A percentile compares a stretch with the other conserved stretches of the same genome.
These are phyloP conservation scores for Pseudocercospora macadamiae DNA, from an alignment of 2,329 filamentous ascomycete species.

Conservation along the genomic window DNA sequence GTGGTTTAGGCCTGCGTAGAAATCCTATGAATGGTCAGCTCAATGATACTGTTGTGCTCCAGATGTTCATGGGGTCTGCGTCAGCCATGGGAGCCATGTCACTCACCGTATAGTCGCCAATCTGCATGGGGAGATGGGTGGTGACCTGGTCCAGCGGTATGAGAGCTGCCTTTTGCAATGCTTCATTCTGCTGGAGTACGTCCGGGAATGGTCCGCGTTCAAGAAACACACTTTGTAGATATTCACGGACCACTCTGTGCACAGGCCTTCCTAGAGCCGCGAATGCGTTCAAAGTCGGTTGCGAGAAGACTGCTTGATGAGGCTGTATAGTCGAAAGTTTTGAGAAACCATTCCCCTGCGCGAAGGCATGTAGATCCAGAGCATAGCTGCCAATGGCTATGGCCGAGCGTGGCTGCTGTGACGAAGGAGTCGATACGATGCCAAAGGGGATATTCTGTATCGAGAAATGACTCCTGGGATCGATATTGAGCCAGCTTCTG, in stretches of 20 bases:
- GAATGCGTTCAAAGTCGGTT: slow-evolving; percentile 71
- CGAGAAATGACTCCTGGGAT: slow-evolving; percentile 68
- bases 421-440: slow-evolving; percentile 68
- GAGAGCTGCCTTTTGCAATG: slow-evolving; percentile 61
- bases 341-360: slow-evolving; percentile 62
- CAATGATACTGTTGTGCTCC: background rate
- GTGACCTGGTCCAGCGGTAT: slow-evolving; percentile 62
- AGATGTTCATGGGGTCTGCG: background rate
- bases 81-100: background rate
- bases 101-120: slow-evolving; percentile 67
- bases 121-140: slow-evolving; percentile 73
- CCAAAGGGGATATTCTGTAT: slow-evolving; percentile 82
- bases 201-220: slow-evolving; percentile 62
- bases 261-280: slow-evolving; percentile 70
- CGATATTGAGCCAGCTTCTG: slow-evolving; percentile 63
- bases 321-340: slow-evolving; percentile 60
- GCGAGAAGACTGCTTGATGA: slow-evolving; percentile 64
- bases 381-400: slow-evolving; percentile 74
- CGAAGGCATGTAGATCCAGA: slow-evolving; percentile 68
- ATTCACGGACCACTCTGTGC: slow-evolving; percentile 69
- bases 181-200: slow-evolving; percentile 64
- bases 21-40: slow-evolving; percentile 61
- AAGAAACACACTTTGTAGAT: slow-evolving; percentile 69
- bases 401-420: slow-evolving; percentile 63
- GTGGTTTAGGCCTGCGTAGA: slow-evolving; percentile 80